Conservation (phyloP, 1,139 yeast species). For the Trichomonascaceae sp. region DNA sequence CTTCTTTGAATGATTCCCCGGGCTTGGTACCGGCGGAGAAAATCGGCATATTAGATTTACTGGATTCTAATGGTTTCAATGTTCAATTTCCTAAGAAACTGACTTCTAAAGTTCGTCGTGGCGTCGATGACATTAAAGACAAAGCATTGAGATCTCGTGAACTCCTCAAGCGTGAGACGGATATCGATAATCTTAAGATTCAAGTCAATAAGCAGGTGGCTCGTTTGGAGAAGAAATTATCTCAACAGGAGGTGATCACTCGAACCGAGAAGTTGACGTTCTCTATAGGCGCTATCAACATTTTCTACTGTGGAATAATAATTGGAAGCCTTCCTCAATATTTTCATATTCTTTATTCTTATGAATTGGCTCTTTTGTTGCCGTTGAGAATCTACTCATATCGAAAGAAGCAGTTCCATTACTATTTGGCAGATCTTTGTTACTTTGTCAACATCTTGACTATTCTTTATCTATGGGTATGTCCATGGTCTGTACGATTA, state of each 20-base stretch:
- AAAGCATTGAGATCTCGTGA: constrained; percentile 27
- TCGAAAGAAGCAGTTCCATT: constrained; percentile 72
- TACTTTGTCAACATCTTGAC: constrained; percentile 78
- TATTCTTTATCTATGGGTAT: constrained; percentile 70
- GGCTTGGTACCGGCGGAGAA: constrained; percentile 22
- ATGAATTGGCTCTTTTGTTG: constrained; percentile 55
- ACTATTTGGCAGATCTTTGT: constrained; percentile 88
- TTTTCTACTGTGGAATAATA: constrained; percentile 67
- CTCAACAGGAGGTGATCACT: constrained; percentile 36
- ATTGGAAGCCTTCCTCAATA: constrained; percentile 73
- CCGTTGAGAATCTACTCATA: constrained; percentile 84
- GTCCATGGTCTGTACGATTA: constrained; percentile 64
- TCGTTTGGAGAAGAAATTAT: constrained; percentile 53
- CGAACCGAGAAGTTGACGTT: constrained; percentile 77
- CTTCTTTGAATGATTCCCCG: constrained; percentile 20
- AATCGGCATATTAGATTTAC: constrained; percentile 29
- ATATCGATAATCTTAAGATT: constrained; percentile 29
- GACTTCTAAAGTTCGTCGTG: constrained; percentile 24
- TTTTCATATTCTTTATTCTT: constrained; percentile 73
- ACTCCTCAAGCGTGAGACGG: constrained; percentile 27
- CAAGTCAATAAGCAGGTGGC: constrained; percentile 38
- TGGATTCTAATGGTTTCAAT: constrained; percentile 32
- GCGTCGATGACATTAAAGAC: constrained; percentile 27
- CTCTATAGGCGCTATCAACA: constrained; percentile 60
- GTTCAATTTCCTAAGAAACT: constrained; percentile 27